Conservation (phyloP, 805 yeast species). For the Cyberlindnera japonica region DNA sequence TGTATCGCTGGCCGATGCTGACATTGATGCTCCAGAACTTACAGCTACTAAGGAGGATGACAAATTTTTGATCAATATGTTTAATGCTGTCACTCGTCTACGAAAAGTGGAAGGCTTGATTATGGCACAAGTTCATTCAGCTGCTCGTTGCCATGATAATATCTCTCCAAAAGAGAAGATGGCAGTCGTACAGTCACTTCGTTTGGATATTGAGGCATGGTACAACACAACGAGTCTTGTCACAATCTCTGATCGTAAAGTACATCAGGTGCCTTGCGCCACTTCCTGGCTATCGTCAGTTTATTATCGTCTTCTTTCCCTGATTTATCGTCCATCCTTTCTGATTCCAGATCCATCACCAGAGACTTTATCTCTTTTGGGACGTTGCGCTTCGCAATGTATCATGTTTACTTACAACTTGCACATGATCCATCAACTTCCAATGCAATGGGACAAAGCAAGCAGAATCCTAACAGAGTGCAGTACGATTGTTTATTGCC, state of each 20-base stretch:
- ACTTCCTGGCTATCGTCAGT: conserved; percentile 36
- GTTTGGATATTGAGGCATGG: conserved; percentile 35
- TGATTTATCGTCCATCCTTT: conserved; percentile 48
- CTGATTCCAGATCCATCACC: conserved; percentile 42
- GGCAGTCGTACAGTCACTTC: conserved; percentile 7
- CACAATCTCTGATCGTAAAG: conserved; percentile 18
- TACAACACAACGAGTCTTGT: conserved; percentile 23
- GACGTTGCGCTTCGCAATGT: conserved; percentile 43
- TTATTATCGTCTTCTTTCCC: conserved; percentile 43
- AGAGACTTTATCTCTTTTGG: conserved; percentile 38
- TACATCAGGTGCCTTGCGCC: conserved; percentile 8
- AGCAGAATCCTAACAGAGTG: conserved; percentile 45
- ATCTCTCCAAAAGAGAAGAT: conserved; percentile 7
- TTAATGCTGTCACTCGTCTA: conserved; percentile 39
- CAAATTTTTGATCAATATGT: conserved; percentile 37
- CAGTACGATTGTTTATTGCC: conserved; percentile 43
- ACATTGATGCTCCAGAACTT: conserved; percentile 44
- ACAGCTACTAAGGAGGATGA: conserved; percentile 38
- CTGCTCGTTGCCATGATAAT: conserved; percentile 32
- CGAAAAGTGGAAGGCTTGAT: conserved; percentile 46
- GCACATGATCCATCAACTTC: conserved; percentile 41
- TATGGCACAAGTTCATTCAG: conserved; percentile 43
- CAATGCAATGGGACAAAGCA: conserved; percentile 48
- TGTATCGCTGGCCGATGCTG: conserved; percentile 45
- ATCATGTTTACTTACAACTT: conserved; percentile 44